Conservation (phyloP, 129 eudicot species). For the Artemisia tridentata region DNA sequence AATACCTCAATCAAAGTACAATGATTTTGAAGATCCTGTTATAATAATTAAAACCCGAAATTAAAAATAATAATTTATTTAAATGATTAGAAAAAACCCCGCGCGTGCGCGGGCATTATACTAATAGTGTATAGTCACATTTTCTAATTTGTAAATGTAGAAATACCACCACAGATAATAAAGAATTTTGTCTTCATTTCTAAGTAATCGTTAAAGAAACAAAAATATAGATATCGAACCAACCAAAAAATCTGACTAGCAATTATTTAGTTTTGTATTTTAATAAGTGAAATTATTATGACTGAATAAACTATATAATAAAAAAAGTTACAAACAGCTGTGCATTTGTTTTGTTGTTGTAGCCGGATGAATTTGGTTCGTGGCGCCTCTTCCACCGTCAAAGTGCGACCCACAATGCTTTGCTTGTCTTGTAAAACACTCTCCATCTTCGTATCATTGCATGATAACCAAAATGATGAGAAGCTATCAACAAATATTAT, state of each 20-base stretch:
- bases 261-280: background rate
- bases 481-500: background rate
- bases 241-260: slow-evolving; percentile 5
- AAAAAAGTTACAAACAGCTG: background rate
- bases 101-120: no score
- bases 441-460: slow-evolving; percentile 5
- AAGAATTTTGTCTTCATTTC: background rate
- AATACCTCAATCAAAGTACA: no score
- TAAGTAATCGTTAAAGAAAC: background rate
- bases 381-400: slow-evolving; percentile 21
- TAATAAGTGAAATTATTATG: background rate
- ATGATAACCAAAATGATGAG: slow-evolving; percentile 2
- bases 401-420: background rate
- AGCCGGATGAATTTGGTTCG: background rate
- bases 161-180: no score
- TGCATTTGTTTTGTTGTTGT: slow-evolving; percentile 9
- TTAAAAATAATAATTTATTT: no score
- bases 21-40: no score
- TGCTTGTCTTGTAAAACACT: slow-evolving; percentile 16
- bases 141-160: no score
- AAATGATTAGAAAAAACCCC: no score
- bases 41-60: no score
- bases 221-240: slow-evolving; percentile 6
- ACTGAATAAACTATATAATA: background rate
- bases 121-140: no score